Conservation (phyloP, 169 alveolate species). For the Plasmodium billcollinsi region DNA sequence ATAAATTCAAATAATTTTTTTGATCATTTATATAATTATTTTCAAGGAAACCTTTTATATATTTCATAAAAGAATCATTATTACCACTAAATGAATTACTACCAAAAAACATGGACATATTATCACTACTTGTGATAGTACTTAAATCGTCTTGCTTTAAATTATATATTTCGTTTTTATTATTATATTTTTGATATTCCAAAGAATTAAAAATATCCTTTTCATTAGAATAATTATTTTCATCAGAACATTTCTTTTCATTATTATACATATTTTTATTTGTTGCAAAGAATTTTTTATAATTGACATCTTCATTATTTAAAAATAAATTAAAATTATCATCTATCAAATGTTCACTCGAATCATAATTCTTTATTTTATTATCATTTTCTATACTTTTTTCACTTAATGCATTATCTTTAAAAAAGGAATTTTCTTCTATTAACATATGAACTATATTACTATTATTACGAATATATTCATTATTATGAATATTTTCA, state of each 20-base stretch:
- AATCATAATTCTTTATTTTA: not conserved
- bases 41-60: conserved; percentile 23
- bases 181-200: not conserved
- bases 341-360: conserved; percentile 18
- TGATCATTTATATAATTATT: conserved; percentile 45
- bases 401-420: not conserved
- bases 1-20: conserved; percentile 32
- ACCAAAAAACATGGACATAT: not conserved
- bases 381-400: not conserved
- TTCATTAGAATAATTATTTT: too few relatives aligned
- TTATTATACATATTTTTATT: not conserved
- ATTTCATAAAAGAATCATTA: conserved; percentile 46
- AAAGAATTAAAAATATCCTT: not conserved
- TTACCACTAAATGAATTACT: conserved; percentile 4
- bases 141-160: not conserved
- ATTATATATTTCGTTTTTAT: conserved; percentile 5
- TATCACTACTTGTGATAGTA: not conserved
- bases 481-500: too few relatives aligned
- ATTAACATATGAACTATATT: not conserved
- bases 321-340: conserved; percentile 27
- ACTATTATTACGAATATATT: conserved; percentile 20
- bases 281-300: not conserved
- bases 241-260: not conserved
- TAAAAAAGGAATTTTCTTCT: conserved; percentile 3
- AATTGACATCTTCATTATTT: conserved; percentile 2